Evolutionary conservation across 345 rosid genomes (phyloP).

Genomic region (Melaleuca alternifolia): DNA sequence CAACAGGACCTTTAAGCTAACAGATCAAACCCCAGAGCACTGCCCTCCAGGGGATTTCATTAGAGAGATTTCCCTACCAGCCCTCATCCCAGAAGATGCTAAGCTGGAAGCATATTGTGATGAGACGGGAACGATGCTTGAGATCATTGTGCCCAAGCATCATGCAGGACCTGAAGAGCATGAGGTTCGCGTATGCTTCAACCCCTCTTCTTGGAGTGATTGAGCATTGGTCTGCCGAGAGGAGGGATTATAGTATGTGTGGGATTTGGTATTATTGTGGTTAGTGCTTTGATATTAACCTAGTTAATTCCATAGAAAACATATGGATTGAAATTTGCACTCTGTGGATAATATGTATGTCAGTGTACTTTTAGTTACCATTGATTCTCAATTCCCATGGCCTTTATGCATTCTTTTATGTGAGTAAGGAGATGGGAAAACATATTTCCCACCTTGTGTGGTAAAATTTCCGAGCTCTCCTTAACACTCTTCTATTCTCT

Average conservation of each 20-base stretch:
- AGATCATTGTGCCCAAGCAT: conserved; percentile 72
- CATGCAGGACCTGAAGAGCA: conserved; percentile 84
- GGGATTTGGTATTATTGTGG: conserved; percentile 12
- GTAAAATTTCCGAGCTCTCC: not conserved
- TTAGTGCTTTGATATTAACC: conserved; percentile 24
- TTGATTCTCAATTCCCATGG: not conserved
- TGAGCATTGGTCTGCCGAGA: conserved; percentile 21
- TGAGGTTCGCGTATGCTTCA: conserved; percentile 78
- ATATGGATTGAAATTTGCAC: not conserved
- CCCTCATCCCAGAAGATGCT: conserved; percentile 84
- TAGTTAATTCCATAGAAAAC: not conserved
- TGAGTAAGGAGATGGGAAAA: not conserved
- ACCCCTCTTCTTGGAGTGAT: conserved; percentile 45
- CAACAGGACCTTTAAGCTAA: conserved; percentile 80
- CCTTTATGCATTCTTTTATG: not conserved
- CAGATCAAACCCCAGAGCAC: conserved; percentile 87
- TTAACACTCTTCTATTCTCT: not conserved
- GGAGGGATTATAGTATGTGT: not conserved
- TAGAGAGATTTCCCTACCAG: conserved; percentile 63
- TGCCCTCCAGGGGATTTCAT: conserved; percentile 89
- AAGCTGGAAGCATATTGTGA: conserved; percentile 70
- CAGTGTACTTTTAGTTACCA: not conserved
- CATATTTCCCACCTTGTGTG: not conserved
- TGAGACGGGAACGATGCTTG: conserved; percentile 63
- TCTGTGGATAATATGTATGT: not conserved